These are phyloP conservation scores for Sordaria brevicollis DNA, from an alignment of 495 filamentous ascomycete genomes.

Conservation along the genomic window DNA sequence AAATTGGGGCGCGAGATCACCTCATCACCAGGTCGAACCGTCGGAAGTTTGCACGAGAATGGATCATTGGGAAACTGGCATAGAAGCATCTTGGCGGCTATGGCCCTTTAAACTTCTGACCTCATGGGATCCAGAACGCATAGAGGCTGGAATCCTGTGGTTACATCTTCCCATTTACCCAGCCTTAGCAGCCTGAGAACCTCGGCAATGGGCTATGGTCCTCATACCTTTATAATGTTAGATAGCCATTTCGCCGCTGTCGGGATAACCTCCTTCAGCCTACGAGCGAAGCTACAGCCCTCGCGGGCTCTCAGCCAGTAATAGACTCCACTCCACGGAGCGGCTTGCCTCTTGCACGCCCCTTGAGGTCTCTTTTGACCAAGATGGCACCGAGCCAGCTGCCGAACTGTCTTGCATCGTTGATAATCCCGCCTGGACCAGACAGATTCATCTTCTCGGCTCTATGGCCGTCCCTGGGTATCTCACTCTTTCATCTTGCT, in stretches of 20 bases:
- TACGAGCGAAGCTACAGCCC: neutral
- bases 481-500: constrained; percentile 20
- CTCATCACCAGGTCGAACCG: neutral
- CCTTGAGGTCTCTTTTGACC: neutral
- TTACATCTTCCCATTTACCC: neutral
- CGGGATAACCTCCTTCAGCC: neutral
- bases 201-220: neutral
- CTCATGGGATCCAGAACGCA: neutral
- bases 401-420: neutral
- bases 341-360: neutral
- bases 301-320: neutral
- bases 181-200: neutral
- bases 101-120: neutral
- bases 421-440: neutral
- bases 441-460: neutral
- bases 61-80: neutral
- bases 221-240: neutral
- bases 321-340: neutral
- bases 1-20: neutral
- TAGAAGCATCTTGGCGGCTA: neutral
- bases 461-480: constrained; percentile 12
- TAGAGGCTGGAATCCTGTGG: neutral
- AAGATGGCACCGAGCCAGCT: neutral
- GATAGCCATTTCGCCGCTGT: neutral
- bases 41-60: neutral